Conservation (phyloP, 129 eudicot species). For the Sambucus nigra region DNA sequence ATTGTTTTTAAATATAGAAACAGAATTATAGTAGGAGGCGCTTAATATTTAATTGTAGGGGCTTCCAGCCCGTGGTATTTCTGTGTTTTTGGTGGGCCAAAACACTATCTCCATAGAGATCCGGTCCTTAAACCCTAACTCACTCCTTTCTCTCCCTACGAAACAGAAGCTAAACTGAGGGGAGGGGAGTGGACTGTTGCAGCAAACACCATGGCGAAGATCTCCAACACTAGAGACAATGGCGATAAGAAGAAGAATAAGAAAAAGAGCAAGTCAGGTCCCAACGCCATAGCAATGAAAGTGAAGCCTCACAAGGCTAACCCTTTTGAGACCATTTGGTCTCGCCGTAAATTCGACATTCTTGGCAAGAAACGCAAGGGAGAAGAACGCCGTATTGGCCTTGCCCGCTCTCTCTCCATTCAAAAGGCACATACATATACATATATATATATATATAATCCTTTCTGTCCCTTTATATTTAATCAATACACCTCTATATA, state of each 20-base stretch:
- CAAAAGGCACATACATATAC: conserved; percentile 43
- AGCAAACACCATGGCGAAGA: conserved; percentile 53
- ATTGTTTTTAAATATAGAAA: too few species aligned
- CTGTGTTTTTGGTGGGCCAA: too few species aligned
- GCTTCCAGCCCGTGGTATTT: too few species aligned
- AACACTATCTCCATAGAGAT: too few species aligned
- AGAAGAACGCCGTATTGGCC: conserved; percentile 78
- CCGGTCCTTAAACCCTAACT: too few species aligned
- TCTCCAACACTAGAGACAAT: conserved; percentile 14
- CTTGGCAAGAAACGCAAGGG: conserved; percentile 90
- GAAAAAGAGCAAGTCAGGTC: conserved; percentile 31
- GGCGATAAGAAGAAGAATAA: conserved; percentile 26
- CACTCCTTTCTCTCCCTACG: too few species aligned
- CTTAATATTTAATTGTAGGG: too few species aligned
- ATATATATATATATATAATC: too few species aligned
- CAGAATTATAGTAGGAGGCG: too few species aligned
- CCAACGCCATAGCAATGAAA: conserved; percentile 57
- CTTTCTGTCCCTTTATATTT: neutral
- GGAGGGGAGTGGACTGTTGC: too few species aligned
- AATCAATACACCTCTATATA: too few species aligned
- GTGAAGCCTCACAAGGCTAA: conserved; percentile 52
- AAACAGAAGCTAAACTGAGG: too few species aligned
- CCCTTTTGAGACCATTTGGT: conserved; percentile 91
- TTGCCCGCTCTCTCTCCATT: conserved; percentile 77
- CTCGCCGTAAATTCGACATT: conserved; percentile 77